Evolutionary conservation across 148 eudicot species (phyloP), one percentile per base, ranked within the genome.

Genomic region (Spergularia marina): DNA sequence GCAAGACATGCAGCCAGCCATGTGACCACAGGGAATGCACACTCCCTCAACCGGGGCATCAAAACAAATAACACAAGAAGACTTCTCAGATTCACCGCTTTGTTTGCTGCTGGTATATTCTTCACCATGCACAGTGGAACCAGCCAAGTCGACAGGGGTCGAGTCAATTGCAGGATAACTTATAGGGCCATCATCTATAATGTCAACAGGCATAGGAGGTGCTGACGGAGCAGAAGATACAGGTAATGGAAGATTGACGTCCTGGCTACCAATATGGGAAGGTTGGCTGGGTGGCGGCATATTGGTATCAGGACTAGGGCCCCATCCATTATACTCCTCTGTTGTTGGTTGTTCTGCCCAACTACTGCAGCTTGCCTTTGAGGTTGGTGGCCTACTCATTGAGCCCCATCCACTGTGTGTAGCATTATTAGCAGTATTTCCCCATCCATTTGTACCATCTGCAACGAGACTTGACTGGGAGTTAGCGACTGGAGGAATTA

Each of bases 1-100:
- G 81, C 96, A 89, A 16, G 85, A 70, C 88, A 89, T 89, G 67
- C 96, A 91, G 67, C 91, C 90, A 17, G 87, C 87, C 96, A 91
- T 87, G 74, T 91, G 96, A 81, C 92, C 96, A 77, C 92, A 91
- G 9, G 92, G 96, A 74, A 89, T 70, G 73, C 96, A 89, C 1
- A 87, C 96, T 14, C 91, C 96, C 77, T 91, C 87, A 41, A 89
- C 76, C 9, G 90, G 87, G 61, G 89, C 87, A 65, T 91, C 92
- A 87, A 83, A 85, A 73, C 96, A 90, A 66, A 91, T 82, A 53
- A 85, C 83, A 72, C 92, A 91, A 12, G 70, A 74, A 2, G 84
- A 64, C 62, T 83, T 77, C 34, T 69, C 84, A 2, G 77, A 57
- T 49, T 67, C 75, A 11, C 68, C 74, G 30, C 74, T 78, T 10